Evolutionary conservation across 176 grass and related monocot genomes (phyloP).

Genomic region (Chrysopogon serrulatus): DNA sequence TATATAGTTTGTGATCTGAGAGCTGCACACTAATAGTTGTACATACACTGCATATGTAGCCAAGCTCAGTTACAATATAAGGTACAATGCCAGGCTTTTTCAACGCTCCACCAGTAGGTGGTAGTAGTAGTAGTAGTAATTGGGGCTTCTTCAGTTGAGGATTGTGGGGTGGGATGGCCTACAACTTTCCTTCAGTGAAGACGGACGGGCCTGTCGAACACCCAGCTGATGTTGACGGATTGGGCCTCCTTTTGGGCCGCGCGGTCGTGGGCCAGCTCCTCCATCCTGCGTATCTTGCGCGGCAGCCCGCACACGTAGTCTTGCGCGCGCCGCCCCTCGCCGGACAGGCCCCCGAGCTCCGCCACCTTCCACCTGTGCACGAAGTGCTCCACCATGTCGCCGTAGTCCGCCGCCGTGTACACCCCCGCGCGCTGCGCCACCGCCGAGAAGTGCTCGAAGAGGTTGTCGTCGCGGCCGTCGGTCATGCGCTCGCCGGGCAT

Average conservation of each 20-base stretch:
- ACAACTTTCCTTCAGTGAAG: neutral
- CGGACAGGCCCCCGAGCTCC: neutral
- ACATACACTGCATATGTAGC: neutral
- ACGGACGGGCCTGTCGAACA: conserved; percentile 20
- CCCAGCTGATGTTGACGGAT: conserved; percentile 13
- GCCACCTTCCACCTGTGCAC: conserved; percentile 14
- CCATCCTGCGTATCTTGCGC: conserved; percentile 13
- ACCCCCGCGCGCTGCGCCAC: conserved; percentile 17
- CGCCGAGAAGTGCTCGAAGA: conserved; percentile 18
- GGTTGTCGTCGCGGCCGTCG: conserved; percentile 12
- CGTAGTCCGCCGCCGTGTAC: conserved; percentile 35
- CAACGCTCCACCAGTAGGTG: no score
- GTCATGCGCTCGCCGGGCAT: conserved; percentile 32
- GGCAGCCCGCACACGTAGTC: conserved; percentile 32
- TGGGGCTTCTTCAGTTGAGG: neutral
- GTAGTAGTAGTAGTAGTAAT: neutral
- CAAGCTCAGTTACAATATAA: neutral
- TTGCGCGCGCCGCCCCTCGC: conserved; percentile 29
- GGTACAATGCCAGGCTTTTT: neutral
- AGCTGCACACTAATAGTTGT: neutral
- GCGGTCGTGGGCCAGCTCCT: neutral
- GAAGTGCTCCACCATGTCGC: conserved; percentile 25
- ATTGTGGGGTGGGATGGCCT: neutral
- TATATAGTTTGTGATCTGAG: neutral
- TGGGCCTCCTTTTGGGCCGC: neutral